These are phyloP conservation scores for Solanum pennellii DNA, from an alignment of 257 asterid genomes.

Conservation along the genomic window DNA sequence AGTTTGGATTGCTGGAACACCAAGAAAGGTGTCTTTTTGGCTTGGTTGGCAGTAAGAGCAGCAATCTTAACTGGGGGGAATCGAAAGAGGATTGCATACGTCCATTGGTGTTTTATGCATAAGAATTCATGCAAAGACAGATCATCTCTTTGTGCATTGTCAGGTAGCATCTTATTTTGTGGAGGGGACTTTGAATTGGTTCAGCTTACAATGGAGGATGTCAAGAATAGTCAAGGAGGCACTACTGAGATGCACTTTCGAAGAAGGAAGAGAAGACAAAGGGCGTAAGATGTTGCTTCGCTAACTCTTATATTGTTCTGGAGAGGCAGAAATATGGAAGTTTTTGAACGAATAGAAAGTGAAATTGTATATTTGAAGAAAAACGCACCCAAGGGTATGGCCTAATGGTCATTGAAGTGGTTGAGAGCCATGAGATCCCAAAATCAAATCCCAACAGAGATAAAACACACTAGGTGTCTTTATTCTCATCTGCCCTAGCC, in stretches of 20 bases:
- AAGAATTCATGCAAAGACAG: background rate
- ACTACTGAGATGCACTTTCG: background rate
- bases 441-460: background rate
- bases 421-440: background rate
- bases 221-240: background rate
- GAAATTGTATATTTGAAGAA: background rate
- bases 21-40: background rate
- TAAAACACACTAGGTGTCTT: background rate
- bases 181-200: background rate
- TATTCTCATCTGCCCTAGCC: background rate
- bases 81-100: background rate
- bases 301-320: background rate
- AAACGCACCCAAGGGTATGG: background rate
- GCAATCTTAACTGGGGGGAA: background rate
- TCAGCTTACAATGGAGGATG: background rate
- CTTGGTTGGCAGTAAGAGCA: background rate
- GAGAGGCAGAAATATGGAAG: background rate
- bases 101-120: background rate
- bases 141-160: background rate
- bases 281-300: background rate
- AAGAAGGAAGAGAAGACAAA: background rate
- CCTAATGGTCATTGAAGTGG: background rate
- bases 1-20: background rate
- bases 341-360: background rate
- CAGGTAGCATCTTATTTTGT: background rate